Conservation (phyloP, 2,329 filamentous ascomycete genomes). For the Paraconiothyrium brasiliense region DNA sequence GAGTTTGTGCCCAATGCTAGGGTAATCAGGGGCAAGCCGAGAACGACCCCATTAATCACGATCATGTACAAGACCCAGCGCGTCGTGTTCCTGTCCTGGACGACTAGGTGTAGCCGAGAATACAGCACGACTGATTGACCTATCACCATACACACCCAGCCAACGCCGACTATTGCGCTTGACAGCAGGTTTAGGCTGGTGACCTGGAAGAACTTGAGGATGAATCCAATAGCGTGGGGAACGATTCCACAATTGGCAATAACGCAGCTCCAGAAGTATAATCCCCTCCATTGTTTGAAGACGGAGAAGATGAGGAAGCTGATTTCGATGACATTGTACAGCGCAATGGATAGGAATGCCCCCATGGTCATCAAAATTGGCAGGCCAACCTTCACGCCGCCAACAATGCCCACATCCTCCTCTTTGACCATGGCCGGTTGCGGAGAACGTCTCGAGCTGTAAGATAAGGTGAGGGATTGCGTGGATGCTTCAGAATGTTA, state of each 20-base stretch:
- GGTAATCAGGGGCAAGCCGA: constrained; percentile 62
- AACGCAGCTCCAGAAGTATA: constrained; percentile 59
- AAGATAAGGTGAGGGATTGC: no score
- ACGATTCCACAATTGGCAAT: constrained; percentile 54
- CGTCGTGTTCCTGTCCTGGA: constrained; percentile 15
- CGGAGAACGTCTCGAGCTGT: no score
- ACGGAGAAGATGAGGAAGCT: constrained; percentile 24
- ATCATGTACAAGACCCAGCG: constrained; percentile 64
- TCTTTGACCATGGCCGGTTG: constrained; percentile 8
- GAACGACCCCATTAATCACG: constrained; percentile 41
- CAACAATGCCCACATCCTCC: constrained; percentile 22
- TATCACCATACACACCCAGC: not conserved
- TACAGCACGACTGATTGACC: not conserved
- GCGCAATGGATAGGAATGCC: constrained; percentile 19
- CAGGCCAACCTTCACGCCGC: constrained; percentile 22
- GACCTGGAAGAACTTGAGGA: constrained; percentile 46
- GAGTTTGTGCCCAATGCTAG: constrained; percentile 61
- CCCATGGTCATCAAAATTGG: constrained; percentile 28
- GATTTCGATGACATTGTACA: constrained; percentile 45
- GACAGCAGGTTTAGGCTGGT: constrained; percentile 39
- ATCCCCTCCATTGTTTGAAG: constrained; percentile 45
- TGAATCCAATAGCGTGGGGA: constrained; percentile 55
- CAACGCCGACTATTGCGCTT: constrained; percentile 54
- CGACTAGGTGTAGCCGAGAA: not conserved
- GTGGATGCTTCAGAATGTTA: no score